Evolutionary conservation across 768 basidiomycete species (phyloP).

Genomic region (Coprinopsis strossmayeri): DNA sequence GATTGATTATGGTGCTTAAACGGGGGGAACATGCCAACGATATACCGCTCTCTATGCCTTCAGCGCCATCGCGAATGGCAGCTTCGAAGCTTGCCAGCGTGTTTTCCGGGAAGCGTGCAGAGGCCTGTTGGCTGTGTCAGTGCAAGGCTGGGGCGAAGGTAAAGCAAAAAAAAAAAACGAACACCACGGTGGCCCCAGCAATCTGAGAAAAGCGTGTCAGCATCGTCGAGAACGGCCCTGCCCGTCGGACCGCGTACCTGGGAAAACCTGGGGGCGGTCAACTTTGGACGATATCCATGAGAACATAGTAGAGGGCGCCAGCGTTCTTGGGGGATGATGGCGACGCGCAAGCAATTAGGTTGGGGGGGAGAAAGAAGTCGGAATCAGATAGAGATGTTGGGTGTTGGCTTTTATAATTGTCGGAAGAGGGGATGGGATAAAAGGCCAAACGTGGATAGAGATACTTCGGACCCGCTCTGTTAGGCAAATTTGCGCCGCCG

Average conservation of each 20-base stretch:
- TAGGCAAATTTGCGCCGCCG: too few species aligned
- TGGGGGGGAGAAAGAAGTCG: conserved; percentile 3
- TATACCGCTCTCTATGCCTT: conserved; percentile 97
- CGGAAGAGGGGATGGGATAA: background rate
- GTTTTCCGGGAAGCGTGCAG: conserved; percentile 85
- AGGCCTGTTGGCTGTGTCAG: conserved; percentile 50
- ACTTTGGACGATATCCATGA: conserved; percentile 2
- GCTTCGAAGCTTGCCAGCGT: conserved; percentile 92
- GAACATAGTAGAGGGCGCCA: background rate
- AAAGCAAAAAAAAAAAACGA: conserved; percentile 13
- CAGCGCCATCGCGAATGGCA: conserved; percentile 91
- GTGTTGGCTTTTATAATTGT: background rate
- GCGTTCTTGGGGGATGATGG: background rate
- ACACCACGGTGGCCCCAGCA: conserved; percentile 62
- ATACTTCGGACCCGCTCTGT: background rate
- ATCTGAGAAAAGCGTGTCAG: conserved; percentile 32
- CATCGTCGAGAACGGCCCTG: conserved; percentile 4
- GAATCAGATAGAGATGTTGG: background rate
- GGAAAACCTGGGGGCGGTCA: background rate
- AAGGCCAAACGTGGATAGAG: conserved; percentile 2
- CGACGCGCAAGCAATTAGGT: background rate
- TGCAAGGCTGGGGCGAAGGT: background rate
- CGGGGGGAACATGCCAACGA: conserved; percentile 28
- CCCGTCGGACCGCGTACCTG: conserved; percentile 4
- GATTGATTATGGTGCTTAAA: conserved; percentile 49